Percentiles rank a stretch among this genome's conserved stretches.
Evolutionary conservation across 2,329 filamentous ascomycete genomes (phyloP).

Genomic region (Ceratocystis cacaofunesta): DNA sequence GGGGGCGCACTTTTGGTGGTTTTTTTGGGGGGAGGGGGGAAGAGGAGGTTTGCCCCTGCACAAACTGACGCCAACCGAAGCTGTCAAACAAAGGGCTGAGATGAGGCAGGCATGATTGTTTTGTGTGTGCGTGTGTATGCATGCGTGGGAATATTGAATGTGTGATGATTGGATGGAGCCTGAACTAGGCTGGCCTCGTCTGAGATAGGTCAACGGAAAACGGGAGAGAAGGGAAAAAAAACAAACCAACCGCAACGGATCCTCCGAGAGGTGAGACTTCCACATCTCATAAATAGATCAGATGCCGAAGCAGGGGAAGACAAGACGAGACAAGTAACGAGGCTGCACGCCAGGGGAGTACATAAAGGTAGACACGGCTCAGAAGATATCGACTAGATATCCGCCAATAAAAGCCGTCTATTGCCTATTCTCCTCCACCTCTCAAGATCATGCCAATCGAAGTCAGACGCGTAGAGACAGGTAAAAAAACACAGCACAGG

Average conservation of each 20-base stretch:
- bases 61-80: conserved; percentile 3
- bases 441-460: no score
- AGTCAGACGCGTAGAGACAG: no score
- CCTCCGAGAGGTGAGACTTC: neutral
- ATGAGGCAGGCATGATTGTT: neutral
- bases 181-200: neutral
- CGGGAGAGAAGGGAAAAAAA: neutral
- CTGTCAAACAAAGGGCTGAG: conserved; percentile 5
- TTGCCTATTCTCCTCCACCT: no score
- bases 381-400: no score
- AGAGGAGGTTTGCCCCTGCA: neutral
- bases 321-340: neutral
- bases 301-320: neutral
- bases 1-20: no score
- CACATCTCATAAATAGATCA: neutral
- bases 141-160: neutral
- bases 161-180: neutral
- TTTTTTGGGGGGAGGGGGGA: no score
- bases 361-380: neutral
- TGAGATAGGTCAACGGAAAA: neutral
- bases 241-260: neutral
- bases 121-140: neutral
- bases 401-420: no score
- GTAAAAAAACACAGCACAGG: no score
- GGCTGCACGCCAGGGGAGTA: neutral